A percentile compares a stretch with the other conserved stretches of the same genome.
phyloP scores from a whole-genome alignment of 2,329 filamentous ascomycete genomes.

The Stachybotrys echinatus region DNA sequence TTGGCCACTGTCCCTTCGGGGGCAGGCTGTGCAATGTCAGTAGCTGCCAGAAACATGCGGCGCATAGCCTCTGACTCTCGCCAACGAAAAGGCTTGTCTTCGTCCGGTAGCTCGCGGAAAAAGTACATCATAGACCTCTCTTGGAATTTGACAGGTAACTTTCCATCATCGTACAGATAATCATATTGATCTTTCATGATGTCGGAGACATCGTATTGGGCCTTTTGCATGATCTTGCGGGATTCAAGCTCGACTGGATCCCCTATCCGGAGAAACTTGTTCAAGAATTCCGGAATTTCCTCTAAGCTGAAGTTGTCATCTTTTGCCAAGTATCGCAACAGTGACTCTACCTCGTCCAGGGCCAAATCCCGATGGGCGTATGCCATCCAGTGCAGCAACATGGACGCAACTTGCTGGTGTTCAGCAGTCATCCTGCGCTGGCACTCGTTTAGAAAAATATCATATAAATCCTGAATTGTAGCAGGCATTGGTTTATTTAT shows the following conservation, averaged over 20 bases:
- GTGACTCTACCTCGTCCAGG: slow-evolving; percentile 13
- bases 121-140: slow-evolving; percentile 22
- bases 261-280: slow-evolving; percentile 18
- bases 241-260: slow-evolving; percentile 11
- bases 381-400: slow-evolving; percentile 20
- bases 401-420: slow-evolving; percentile 11
- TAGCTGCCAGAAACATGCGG: slow-evolving; percentile 14
- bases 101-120: slow-evolving; percentile 11
- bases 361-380: slow-evolving; percentile 15
- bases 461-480: slow-evolving; percentile 18
- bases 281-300: slow-evolving; percentile 17
- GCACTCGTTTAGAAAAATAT: slow-evolving; percentile 16
- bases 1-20: neutral
- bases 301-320: slow-evolving; percentile 18
- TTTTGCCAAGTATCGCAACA: slow-evolving; percentile 11
- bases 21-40: slow-evolving; percentile 8
- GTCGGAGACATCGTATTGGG: slow-evolving; percentile 5
- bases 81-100: slow-evolving; percentile 4
- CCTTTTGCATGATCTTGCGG: neutral
- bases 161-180: slow-evolving; percentile 18
- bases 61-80: slow-evolving; percentile 16
- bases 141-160: slow-evolving; percentile 19
- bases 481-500: slow-evolving; percentile 17
- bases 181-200: slow-evolving; percentile 13
- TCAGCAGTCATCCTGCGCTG: slow-evolving; percentile 13